These are phyloP conservation scores for Vanrija sp. DNA, from an alignment of 1,284 basidiomycete genomes.

Conservation along the genomic window DNA sequence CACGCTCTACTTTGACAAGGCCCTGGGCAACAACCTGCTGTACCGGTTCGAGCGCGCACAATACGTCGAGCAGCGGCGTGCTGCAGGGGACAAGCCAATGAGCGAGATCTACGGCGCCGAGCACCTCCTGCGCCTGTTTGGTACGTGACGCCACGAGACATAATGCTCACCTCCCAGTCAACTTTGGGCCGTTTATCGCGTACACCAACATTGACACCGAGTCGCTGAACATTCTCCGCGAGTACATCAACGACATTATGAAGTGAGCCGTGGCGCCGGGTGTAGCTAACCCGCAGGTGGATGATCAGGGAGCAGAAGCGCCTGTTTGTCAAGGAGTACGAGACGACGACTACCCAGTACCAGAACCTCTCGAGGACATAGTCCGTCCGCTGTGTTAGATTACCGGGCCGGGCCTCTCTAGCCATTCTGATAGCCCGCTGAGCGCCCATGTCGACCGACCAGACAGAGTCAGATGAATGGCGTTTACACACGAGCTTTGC, in stretches of 20 bases:
- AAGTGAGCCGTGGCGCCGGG: slow-evolving; percentile 56
- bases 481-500: too few relatives aligned
- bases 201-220: slow-evolving; percentile 89
- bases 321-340: slow-evolving; percentile 50
- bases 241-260: slow-evolving; percentile 86
- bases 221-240: slow-evolving; percentile 73
- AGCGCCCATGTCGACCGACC: too few relatives aligned
- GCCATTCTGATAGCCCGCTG: background rate
- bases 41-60: slow-evolving; percentile 93
- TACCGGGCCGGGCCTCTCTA: background rate
- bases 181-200: slow-evolving; percentile 68
- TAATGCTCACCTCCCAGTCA: slow-evolving; percentile 46
- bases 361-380: slow-evolving; percentile 47
- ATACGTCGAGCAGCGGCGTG: slow-evolving; percentile 75
- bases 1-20: slow-evolving; percentile 89
- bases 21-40: slow-evolving; percentile 82
- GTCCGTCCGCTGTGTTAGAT: slow-evolving; percentile 1
- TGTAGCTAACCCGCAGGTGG: slow-evolving; percentile 34
- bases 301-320: slow-evolving; percentile 51
- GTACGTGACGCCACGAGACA: slow-evolving; percentile 53
- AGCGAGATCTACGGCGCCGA: slow-evolving; percentile 91
- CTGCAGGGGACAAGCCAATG: slow-evolving; percentile 74
- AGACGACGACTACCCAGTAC: slow-evolving; percentile 49
- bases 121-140: slow-evolving; percentile 85
- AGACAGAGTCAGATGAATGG: background rate